Evolutionary conservation across 768 basidiomycete species (phyloP).

Genomic region (Polyporus arcularius): DNA sequence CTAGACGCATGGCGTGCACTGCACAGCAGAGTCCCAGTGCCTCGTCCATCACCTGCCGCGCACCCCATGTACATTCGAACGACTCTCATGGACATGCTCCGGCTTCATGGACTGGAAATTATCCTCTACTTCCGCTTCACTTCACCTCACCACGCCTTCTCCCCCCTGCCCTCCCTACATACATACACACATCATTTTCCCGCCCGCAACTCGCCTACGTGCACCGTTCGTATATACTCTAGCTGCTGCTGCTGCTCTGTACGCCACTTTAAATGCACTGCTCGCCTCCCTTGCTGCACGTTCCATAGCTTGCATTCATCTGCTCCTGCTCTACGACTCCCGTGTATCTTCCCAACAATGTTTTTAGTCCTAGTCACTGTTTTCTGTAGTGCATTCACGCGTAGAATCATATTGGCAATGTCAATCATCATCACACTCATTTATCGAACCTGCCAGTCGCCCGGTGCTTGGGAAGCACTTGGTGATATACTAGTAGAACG

Average conservation of each 20-base stretch:
- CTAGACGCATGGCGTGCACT: constrained; percentile 3
- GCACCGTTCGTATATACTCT: neutral
- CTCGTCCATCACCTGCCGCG: constrained; percentile 16
- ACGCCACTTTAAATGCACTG: too few species aligned
- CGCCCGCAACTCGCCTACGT: too few species aligned
- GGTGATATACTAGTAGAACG: too few species aligned
- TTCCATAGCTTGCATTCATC: too few species aligned
- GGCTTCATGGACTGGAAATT: neutral
- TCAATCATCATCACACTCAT: neutral
- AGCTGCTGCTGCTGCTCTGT: too few species aligned
- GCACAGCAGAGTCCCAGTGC: neutral
- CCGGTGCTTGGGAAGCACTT: too few species aligned
- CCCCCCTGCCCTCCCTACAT: neutral
- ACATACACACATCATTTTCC: too few species aligned
- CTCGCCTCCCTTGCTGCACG: too few species aligned
- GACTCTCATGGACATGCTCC: neutral
- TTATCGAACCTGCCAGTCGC: too few species aligned
- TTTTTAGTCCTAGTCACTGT: neutral
- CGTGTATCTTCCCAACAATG: neutral
- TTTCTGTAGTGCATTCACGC: neutral
- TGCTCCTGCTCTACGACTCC: neutral
- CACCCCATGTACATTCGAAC: neutral
- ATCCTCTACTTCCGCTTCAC: neutral
- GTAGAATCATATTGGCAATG: neutral
- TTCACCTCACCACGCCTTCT: neutral